Percentiles rank a stretch among this genome's conserved stretches.
phyloP scores from a whole-genome alignment of 1,139 yeast species.

The Debaryomyces singareniensis region DNA sequence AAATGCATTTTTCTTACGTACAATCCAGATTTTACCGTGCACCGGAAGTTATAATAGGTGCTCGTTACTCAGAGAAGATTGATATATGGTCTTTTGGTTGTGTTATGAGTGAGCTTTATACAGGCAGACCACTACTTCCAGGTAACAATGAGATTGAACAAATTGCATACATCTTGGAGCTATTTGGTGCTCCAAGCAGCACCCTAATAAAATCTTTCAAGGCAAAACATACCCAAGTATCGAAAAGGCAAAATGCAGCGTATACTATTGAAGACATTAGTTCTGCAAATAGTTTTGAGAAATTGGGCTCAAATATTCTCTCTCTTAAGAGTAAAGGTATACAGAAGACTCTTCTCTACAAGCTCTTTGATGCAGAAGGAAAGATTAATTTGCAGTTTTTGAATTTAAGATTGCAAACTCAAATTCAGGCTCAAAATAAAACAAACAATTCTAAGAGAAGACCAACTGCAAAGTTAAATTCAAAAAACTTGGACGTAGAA shows the following conservation, averaged over 20 bases:
- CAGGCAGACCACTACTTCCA: constrained; percentile 65
- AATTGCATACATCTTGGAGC: constrained; percentile 49
- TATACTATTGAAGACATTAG: constrained; percentile 7
- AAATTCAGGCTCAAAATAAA: constrained; percentile 1
- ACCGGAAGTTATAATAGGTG: constrained; percentile 81
- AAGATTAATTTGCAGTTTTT: constrained; percentile 25
- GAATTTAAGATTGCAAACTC: constrained; percentile 16
- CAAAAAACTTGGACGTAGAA: constrained; percentile 32
- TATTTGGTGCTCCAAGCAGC: constrained; percentile 57
- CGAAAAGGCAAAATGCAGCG: constrained; percentile 9
- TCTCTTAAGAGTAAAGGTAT: constrained; percentile 19
- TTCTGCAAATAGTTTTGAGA: constrained; percentile 2
- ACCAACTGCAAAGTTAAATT: constrained; percentile 20
- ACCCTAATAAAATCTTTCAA: constrained; percentile 19
- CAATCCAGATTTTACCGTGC: constrained; percentile 65
- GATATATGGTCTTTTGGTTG: constrained; percentile 82
- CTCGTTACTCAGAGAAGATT: constrained; percentile 59
- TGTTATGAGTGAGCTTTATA: constrained; percentile 56
- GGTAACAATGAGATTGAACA: constrained; percentile 68
- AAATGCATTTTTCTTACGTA: constrained; percentile 49
- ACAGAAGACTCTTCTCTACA: constrained; percentile 27
- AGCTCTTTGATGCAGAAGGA: constrained; percentile 37
- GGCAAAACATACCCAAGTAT: constrained; percentile 5
- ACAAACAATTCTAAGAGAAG: constrained; percentile 13
- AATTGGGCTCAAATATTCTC: constrained; percentile 3